These are phyloP conservation scores for Talaromyces sp. DNA, from an alignment of 2,329 filamentous ascomycete species.

Conservation along the genomic window DNA sequence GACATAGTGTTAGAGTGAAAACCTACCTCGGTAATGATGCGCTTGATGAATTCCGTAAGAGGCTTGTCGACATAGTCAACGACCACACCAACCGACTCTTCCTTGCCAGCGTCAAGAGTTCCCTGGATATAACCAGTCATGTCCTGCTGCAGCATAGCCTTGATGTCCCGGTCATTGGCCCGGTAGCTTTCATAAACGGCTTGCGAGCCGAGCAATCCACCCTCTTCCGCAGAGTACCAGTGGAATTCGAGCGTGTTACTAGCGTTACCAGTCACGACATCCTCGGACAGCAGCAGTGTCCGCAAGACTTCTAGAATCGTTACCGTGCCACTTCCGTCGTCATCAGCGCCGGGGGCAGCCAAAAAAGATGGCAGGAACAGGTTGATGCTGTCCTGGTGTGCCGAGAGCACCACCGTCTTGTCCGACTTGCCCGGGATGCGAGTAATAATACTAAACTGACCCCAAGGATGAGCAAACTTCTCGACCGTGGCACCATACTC, in stretches of 20 bases:
- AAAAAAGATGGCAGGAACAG: slow-evolving; percentile 79
- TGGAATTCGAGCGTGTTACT: slow-evolving; percentile 92
- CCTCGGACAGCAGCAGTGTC: slow-evolving; percentile 67
- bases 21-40: slow-evolving; percentile 64
- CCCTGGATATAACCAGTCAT: slow-evolving; percentile 89
- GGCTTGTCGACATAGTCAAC: slow-evolving; percentile 81
- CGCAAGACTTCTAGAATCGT: slow-evolving; percentile 91
- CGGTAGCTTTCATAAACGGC: slow-evolving; percentile 83
- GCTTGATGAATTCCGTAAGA: slow-evolving; percentile 86
- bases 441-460: slow-evolving; percentile 85
- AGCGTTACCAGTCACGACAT: slow-evolving; percentile 65
- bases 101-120: slow-evolving; percentile 74
- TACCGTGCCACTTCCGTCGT: slow-evolving; percentile 87
- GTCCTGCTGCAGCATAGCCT: slow-evolving; percentile 97
- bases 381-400: slow-evolving; percentile 94
- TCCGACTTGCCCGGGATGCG: slow-evolving; percentile 82
- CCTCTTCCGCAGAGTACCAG: slow-evolving; percentile 91
- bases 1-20: slow-evolving; percentile 11
- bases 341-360: slow-evolving; percentile 86
- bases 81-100: slow-evolving; percentile 86
- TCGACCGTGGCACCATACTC: slow-evolving; percentile 62
- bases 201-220: slow-evolving; percentile 79
- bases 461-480: slow-evolving; percentile 78
- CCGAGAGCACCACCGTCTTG: slow-evolving; percentile 81
- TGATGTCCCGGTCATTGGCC: slow-evolving; percentile 66